Conservation (phyloP, 176 grass and related monocot genomes). For the Musa acuminata region DNA sequence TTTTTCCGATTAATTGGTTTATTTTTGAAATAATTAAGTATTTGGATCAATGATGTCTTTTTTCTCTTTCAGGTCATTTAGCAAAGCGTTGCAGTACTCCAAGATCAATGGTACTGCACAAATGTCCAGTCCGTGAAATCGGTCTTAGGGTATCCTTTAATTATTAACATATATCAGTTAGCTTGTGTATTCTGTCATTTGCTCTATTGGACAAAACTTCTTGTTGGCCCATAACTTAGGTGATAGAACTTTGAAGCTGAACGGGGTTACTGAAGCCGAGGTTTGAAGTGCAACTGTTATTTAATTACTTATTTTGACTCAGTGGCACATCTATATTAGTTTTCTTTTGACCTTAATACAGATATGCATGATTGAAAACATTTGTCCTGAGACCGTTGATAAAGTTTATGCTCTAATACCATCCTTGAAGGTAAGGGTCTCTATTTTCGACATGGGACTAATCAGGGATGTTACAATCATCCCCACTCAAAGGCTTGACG, state of each 20-base stretch:
- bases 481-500: too few relatives aligned
- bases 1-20: not conserved
- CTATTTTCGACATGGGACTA: too few relatives aligned
- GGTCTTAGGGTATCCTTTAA: slow-evolving; percentile 62
- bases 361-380: slow-evolving; percentile 88
- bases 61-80: slow-evolving; percentile 55
- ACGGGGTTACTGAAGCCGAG: slow-evolving; percentile 63
- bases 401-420: slow-evolving; percentile 88
- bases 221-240: slow-evolving; percentile 40
- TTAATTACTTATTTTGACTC: not conserved
- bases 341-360: slow-evolving; percentile 19
- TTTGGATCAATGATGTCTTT: not conserved
- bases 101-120: slow-evolving; percentile 50
- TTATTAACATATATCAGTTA: not conserved
- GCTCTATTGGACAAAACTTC: not conserved
- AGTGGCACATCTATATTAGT: not conserved
- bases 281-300: slow-evolving; percentile 31
- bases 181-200: slow-evolving; percentile 4
- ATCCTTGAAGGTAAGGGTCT: slow-evolving; percentile 67
- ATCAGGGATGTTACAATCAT: too few relatives aligned
- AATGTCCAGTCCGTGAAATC: slow-evolving; percentile 47
- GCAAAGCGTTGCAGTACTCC: slow-evolving; percentile 74
- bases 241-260: slow-evolving; percentile 60
- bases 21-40: slow-evolving; percentile 1
- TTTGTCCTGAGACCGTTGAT: slow-evolving; percentile 64